Conservation (phyloP, 2,329 filamentous ascomycete species). For the Coleophoma cylindrospora region DNA sequence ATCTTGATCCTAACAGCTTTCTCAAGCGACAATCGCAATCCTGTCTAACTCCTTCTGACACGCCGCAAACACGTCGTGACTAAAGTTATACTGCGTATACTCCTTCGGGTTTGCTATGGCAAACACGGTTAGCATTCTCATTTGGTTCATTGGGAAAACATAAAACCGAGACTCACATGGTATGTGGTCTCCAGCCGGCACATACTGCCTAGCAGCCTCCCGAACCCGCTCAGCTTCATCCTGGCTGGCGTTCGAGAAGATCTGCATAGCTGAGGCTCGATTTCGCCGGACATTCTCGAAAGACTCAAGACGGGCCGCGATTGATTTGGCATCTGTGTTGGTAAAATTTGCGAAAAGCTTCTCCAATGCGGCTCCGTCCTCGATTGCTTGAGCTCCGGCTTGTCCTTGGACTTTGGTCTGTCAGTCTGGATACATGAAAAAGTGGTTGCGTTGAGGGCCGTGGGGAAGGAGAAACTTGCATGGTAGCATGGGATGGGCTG, state of each 20-base stretch:
- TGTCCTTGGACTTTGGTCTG: background rate
- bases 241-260: background rate
- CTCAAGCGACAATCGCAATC: too few species aligned
- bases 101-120: too few species aligned
- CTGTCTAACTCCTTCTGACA: too few species aligned
- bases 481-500: slow-evolving; percentile 19
- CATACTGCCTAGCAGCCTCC: background rate
- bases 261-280: background rate
- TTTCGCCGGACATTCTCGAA: background rate
- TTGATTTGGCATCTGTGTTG: too few species aligned
- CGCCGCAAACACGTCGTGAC: too few species aligned
- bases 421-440: background rate
- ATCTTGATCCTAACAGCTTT: too few species aligned
- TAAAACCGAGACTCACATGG: too few species aligned
- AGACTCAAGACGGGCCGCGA: background rate
- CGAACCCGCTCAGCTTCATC: background rate
- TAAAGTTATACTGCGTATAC: too few species aligned
- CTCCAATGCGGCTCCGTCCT: background rate
- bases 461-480: slow-evolving; percentile 5
- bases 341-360: background rate
- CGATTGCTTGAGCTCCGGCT: background rate
- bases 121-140: too few species aligned
- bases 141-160: too few species aligned
- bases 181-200: background rate
- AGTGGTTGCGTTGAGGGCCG: too few species aligned